These are phyloP conservation scores for Curvularia spicifera DNA, from an alignment of 2,329 filamentous ascomycete genomes.

Conservation along the genomic window DNA sequence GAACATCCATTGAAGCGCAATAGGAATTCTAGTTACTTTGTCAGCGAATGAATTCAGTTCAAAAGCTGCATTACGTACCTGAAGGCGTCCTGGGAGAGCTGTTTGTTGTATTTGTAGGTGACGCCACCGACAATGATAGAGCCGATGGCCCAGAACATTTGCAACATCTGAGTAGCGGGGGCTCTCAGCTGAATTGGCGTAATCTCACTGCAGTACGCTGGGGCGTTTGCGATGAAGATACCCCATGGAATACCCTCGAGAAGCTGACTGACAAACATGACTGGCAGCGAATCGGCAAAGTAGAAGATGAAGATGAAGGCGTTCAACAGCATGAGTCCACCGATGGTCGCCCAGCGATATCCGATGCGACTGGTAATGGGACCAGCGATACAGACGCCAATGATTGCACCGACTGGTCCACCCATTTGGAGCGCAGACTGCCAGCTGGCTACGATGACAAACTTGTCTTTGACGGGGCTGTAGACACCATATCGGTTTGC, in stretches of 20 bases:
- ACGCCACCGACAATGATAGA: conserved; percentile 65
- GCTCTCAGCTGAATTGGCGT: conserved; percentile 65
- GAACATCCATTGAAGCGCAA: conserved; percentile 55
- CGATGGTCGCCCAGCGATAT: conserved; percentile 66
- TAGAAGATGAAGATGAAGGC: conserved; percentile 66
- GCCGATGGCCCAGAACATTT: conserved; percentile 71
- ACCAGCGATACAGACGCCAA: conserved; percentile 66
- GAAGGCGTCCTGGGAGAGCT: conserved; percentile 20
- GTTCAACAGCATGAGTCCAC: conserved; percentile 63
- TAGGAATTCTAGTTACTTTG: conserved; percentile 29
- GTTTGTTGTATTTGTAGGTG: conserved; percentile 60
- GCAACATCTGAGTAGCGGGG: conserved; percentile 66
- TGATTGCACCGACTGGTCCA: conserved; percentile 65
- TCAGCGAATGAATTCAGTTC: conserved; percentile 14
- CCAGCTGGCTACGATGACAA: conserved; percentile 61
- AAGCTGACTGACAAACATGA: conserved; percentile 62
- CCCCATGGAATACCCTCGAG: conserved; percentile 70
- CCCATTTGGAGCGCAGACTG: conserved; percentile 63
- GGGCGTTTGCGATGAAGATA: conserved; percentile 69
- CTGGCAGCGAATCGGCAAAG: conserved; percentile 57
- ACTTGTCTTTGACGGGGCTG: conserved; percentile 27
- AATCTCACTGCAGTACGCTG: conserved; percentile 68
- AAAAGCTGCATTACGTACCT: conserved; percentile 21
- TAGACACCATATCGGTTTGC: conserved; percentile 55
- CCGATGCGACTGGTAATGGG: conserved; percentile 66